Conservation (phyloP, 1,284 basidiomycete genomes). For the Volvariella surrecta region DNA sequence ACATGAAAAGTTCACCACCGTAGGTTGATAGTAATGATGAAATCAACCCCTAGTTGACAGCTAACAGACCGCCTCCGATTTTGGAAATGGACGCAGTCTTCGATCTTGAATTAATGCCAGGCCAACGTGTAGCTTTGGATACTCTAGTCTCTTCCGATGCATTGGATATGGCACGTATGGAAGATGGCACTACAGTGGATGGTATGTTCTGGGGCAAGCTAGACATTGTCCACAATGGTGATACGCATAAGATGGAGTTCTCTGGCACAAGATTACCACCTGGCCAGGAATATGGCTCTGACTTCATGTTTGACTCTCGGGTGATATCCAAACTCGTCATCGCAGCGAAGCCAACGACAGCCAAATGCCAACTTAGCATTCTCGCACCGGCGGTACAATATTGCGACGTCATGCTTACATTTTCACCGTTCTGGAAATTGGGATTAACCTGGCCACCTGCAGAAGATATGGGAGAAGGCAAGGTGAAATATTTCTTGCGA, state of each 20-base stretch:
- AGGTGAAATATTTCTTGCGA: slow-evolving; percentile 71
- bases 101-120: slow-evolving; percentile 66
- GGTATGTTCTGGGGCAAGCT: slow-evolving; percentile 81
- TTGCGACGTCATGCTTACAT: slow-evolving; percentile 63
- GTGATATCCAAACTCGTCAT: slow-evolving; percentile 65
- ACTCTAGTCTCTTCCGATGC: slow-evolving; percentile 68
- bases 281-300: slow-evolving; percentile 51
- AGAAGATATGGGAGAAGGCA: slow-evolving; percentile 55
- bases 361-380: slow-evolving; percentile 67
- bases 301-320: slow-evolving; percentile 65
- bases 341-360: slow-evolving; percentile 60
- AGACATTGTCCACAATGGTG: slow-evolving; percentile 66
- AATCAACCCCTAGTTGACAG: slow-evolving; percentile 7
- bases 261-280: slow-evolving; percentile 64
- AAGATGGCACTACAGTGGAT: slow-evolving; percentile 75
- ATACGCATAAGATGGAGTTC: slow-evolving; percentile 73
- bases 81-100: slow-evolving; percentile 81
- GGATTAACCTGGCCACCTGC: slow-evolving; percentile 68
- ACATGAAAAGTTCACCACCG: slow-evolving; percentile 51
- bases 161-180: slow-evolving; percentile 80
- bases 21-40: slow-evolving; percentile 29
- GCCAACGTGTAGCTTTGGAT: slow-evolving; percentile 68
- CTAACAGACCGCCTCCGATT: slow-evolving; percentile 62
- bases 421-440: slow-evolving; percentile 63
- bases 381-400: slow-evolving; percentile 63